Evolutionary conservation across 2,329 filamentous ascomycete genomes (phyloP), one percentile per base, ranked within the genome.

Genomic region (Pseudocercospora fijiensis): DNA sequence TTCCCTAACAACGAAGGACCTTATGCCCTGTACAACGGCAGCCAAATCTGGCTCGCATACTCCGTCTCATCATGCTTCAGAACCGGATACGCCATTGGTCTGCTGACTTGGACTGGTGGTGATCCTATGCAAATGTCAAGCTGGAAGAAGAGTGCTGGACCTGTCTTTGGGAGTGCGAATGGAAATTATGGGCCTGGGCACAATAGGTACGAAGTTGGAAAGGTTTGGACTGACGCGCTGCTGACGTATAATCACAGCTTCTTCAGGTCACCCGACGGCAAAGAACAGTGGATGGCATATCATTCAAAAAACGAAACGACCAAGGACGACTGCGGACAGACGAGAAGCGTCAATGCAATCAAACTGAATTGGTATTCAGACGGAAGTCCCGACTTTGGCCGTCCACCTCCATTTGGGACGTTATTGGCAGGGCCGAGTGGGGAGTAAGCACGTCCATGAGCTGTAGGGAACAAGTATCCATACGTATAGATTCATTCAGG

Each of bases 151-250:
- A 57, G 24, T 41, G 13, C 27, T 28, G 61, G 61, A 9, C 61
- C 61, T 1, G 61, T 63, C 13, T 63, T 63, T 20, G 28, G 11
- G 10, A 20, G 47, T 47, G 61, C 61, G 11, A 63, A 63, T 49
- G 61, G 57, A 13, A 58, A 63, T 28, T 60, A 59, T 20, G 61
- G 61, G 3, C 58, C 61, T 6, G 61, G 61, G 11, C 61, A 63
- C 37, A 63, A 63, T 41, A 47, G 30, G 49, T 52, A 27, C 16
- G 49, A 22, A n/a, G 6, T 10, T 6, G 1, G 9, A 47, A 3
- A 47, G 18, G 16, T 27, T 5, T 26, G 2, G 24, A 52, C 13
- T 16, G 3, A 26, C 49, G 49, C 10, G 24, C 4, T 52, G 24
- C 49, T 52, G 24, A 52, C 24, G 7, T 22, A n/a, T 3, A 16